phyloP scores from a whole-genome alignment of 805 yeast species.

The Wickerhamomyces strasburgensis region DNA sequence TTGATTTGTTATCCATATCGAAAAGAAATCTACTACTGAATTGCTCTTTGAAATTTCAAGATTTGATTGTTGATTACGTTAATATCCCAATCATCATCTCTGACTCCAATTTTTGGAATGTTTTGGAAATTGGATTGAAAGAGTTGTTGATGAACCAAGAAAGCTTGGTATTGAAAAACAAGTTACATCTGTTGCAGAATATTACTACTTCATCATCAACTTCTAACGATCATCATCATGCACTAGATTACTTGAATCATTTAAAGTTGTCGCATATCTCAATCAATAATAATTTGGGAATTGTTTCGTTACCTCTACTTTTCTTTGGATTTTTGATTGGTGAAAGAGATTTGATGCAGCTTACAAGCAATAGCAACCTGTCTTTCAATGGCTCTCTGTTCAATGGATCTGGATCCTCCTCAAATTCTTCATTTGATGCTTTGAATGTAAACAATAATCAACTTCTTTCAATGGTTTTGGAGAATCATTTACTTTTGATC shows the following conservation, averaged over 20 bases:
- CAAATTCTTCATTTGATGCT: too few relatives aligned
- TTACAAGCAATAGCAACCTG: not conserved
- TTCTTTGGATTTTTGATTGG: constrained; percentile 27
- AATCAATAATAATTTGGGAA: constrained; percentile 48
- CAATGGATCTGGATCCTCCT: not conserved
- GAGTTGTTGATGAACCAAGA: constrained; percentile 31
- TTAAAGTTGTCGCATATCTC: constrained; percentile 17
- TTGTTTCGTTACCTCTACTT: constrained; percentile 45
- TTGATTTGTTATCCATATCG: constrained; percentile 35
- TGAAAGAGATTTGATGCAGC: too few relatives aligned
- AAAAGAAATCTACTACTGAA: constrained; percentile 46
- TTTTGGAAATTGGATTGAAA: constrained; percentile 40
- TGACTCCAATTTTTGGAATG: constrained; percentile 37
- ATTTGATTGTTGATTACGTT: constrained; percentile 43
- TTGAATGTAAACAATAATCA: not conserved
- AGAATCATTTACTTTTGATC: constrained; percentile 41
- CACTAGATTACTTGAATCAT: constrained; percentile 2
- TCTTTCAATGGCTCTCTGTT: not conserved
- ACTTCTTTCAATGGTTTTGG: constrained; percentile 27
- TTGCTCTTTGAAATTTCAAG: constrained; percentile 47
- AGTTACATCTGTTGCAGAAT: constrained; percentile 20
- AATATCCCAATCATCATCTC: constrained; percentile 28
- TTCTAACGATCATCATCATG: constrained; percentile 1
- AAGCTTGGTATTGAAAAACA: constrained; percentile 4
- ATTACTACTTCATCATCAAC: constrained; percentile 19